Evolutionary conservation across 371 early-diverging fungal species (phyloP).

Genomic region (Zopfochytrium polystomum): DNA sequence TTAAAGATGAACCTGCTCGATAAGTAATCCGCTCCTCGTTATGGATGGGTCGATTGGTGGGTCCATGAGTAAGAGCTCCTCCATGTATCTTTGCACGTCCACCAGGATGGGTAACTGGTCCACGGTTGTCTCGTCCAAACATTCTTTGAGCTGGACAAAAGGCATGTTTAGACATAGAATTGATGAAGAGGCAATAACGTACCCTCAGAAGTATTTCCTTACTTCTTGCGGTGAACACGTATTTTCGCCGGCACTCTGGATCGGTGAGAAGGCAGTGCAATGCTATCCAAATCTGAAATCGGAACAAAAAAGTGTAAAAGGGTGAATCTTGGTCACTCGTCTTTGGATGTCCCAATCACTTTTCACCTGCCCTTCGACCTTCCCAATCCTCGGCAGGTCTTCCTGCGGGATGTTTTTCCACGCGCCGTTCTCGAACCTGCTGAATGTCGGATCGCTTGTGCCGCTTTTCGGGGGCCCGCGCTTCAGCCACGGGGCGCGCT

Average conservation of each 20-base stretch:
- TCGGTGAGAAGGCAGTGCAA: constrained; percentile 50
- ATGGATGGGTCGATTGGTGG: constrained; percentile 7
- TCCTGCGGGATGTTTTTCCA: constrained; percentile 41
- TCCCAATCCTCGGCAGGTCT: constrained; percentile 31
- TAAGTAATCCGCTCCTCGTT: constrained; percentile 1
- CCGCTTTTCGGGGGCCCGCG: neutral
- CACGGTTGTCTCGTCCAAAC: constrained; percentile 31
- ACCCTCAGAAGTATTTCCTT: constrained; percentile 39
- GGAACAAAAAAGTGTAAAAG: neutral
- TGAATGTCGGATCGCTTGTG: constrained; percentile 7
- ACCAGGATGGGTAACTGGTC: constrained; percentile 48
- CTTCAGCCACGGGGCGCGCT: constrained; percentile 43
- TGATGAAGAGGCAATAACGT: neutral
- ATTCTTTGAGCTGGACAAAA: constrained; percentile 28
- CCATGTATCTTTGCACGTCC: constrained; percentile 40
- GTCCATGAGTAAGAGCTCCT: constrained; percentile 39
- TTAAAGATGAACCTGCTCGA: constrained; percentile 16
- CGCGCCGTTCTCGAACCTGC: constrained; percentile 32
- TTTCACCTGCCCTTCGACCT: constrained; percentile 49
- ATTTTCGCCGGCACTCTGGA: constrained; percentile 40
- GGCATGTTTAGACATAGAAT: neutral
- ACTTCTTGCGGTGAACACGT: constrained; percentile 32
- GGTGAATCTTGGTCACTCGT: neutral
- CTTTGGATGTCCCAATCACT: neutral
- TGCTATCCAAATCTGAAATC: constrained; percentile 44